Evolutionary conservation across 257 asterid genomes (phyloP).

Genomic region (Fraxinus americana): DNA sequence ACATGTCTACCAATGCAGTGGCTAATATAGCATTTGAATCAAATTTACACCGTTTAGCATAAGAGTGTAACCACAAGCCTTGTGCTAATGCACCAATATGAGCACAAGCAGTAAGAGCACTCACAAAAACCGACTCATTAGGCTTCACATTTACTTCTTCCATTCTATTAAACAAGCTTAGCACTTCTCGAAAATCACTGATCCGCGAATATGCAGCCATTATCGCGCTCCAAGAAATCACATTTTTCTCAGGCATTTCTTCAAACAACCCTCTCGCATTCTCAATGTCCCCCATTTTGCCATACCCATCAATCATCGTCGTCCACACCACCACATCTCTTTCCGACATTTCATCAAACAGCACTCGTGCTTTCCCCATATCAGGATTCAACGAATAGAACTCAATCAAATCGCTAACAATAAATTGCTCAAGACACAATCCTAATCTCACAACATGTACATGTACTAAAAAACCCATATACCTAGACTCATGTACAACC

Average conservation of each 20-base stretch:
- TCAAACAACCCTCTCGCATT: conserved; percentile 61
- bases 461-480: conserved; percentile 50
- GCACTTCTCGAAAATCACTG: conserved; percentile 57
- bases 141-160: no score
- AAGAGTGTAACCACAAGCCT: conserved; percentile 72
- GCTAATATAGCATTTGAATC: conserved; percentile 50
- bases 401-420: conserved; percentile 60
- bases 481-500: conserved; percentile 27
- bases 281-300: conserved; percentile 51
- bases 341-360: conserved; percentile 62
- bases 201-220: conserved; percentile 66
- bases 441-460: conserved; percentile 61
- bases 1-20: conserved; percentile 82
- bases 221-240: conserved; percentile 75
- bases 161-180: conserved; percentile 56
- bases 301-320: conserved; percentile 67
- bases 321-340: conserved; percentile 85
- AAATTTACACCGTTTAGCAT: conserved; percentile 46
- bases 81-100: conserved; percentile 72
- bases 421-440: conserved; percentile 49
- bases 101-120: conserved; percentile 85
- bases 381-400: conserved; percentile 50
- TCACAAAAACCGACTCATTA: no score
- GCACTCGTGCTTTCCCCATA: conserved; percentile 48
- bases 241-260: conserved; percentile 71